Percentiles rank a stretch among this genome's conserved stretches.
phyloP scores from a whole-genome alignment of 441 rosid genomes.

The Gossypium lobatum region DNA sequence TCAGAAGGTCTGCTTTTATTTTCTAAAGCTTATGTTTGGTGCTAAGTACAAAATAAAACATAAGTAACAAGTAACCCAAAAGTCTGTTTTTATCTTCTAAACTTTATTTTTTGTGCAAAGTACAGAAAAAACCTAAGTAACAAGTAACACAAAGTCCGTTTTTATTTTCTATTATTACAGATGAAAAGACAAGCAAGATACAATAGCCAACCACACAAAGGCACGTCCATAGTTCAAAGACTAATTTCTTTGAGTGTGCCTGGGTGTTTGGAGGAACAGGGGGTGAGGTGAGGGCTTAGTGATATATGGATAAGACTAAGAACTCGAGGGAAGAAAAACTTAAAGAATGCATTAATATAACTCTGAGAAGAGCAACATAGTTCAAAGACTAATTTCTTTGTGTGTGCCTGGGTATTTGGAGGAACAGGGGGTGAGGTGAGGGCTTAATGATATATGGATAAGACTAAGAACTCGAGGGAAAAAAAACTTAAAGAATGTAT shows the following conservation, averaged over 20 bases:
- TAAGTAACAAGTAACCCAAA: neutral
- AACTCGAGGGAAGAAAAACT: neutral
- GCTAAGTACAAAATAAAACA: neutral
- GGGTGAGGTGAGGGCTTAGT: neutral
- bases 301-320: neutral
- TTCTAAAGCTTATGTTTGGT: too few species aligned
- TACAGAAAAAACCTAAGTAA: neutral
- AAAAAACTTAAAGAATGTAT: neutral
- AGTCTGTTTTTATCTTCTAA: too few species aligned
- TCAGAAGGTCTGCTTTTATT: too few species aligned
- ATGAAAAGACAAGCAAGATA: neutral
- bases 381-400: neutral
- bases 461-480: neutral
- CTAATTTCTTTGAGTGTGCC: neutral
- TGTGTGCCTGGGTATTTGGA: neutral
- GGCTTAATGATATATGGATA: neutral
- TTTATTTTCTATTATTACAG: neutral
- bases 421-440: neutral
- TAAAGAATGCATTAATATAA: neutral
- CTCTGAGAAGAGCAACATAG: neutral
- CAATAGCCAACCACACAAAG: neutral
- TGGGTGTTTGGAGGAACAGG: neutral
- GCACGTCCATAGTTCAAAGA: too few species aligned
- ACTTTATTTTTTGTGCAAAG: neutral
- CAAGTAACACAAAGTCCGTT: neutral